Evolutionary conservation across 2,329 filamentous ascomycete genomes (phyloP), one percentile per base, ranked within the genome.

Genomic region (Phaeoacremonium minimum): DNA sequence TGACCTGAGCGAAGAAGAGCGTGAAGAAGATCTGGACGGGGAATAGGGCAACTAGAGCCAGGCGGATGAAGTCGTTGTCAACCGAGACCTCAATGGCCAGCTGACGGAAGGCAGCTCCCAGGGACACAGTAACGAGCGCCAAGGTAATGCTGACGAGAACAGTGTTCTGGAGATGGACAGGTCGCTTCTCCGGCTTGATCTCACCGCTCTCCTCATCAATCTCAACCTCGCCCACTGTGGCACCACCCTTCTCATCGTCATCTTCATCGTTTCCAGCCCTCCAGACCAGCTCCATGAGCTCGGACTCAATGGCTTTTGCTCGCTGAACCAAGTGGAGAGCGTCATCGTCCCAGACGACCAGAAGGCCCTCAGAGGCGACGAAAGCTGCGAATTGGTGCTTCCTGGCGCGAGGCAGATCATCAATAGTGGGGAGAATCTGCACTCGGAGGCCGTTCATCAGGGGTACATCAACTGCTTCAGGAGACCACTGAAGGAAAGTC

Each of bases 281-380:
- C 85, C 85, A 88, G 3, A 89, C 82, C 2, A 89, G 67, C 49
- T 85, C 77, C 80, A 89, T 87, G 30, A 91, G 67, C 55, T 88
- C 83, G 4, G 76, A 75, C 58, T 91, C 84, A 41, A 91, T 88
- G 20, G 72, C 71, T 52, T 81, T 80, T 30, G 84, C 86, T 37
- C 85, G 71, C 37, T 76, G 64, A 5, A 89, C 69, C 7, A 91
- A 65, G 50, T 87, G 79, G 38, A 83, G 67, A 1, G 85, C 77
- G 38, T 90, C 84, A 46, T 91, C 86, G 46, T 91, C 86, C 87
- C 87, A 93, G 2, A 91, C 85, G 2, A 91, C 67, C 2, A 93
- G 65, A 5, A 90, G 66, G 5, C 77, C 77, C 43, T 86, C 80
- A 0, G 75, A 77, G 3, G 83, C 80, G 29, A 91, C 72, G 54